Conservation (phyloP, 2,329 filamentous ascomycete species). For the Sarocladiaceae sp. region DNA sequence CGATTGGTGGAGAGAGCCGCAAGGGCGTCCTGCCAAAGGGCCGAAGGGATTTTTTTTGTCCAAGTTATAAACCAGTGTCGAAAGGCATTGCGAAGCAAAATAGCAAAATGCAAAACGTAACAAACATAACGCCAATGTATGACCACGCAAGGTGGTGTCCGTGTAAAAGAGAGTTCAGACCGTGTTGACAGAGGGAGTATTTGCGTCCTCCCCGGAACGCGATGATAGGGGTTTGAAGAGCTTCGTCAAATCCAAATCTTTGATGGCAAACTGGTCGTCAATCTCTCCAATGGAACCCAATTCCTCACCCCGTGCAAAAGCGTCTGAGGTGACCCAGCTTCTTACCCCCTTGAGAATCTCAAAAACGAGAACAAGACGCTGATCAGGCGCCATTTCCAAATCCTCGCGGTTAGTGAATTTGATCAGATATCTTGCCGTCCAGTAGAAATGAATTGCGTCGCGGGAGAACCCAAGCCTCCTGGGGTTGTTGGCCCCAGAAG, state of each 20-base stretch:
- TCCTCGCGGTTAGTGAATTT: constrained; percentile 49
- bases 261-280: constrained; percentile 58
- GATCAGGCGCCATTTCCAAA: constrained; percentile 50
- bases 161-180: constrained; percentile 21
- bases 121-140: constrained; percentile 6
- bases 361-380: constrained; percentile 55
- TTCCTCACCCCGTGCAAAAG: constrained; percentile 58
- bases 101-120: constrained; percentile 3
- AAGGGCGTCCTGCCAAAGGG: neutral
- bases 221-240: constrained; percentile 56
- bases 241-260: constrained; percentile 63
- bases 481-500: constrained; percentile 39
- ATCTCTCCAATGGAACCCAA: constrained; percentile 63
- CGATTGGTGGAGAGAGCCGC: neutral
- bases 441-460: constrained; percentile 68
- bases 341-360: constrained; percentile 54
- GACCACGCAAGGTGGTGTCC: constrained; percentile 12
- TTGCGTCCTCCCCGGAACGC: constrained; percentile 35
- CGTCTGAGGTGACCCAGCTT: constrained; percentile 56
- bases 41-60: constrained; percentile 5
- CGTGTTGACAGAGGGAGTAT: constrained; percentile 35
- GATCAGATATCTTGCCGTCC: constrained; percentile 60
- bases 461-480: constrained; percentile 63
- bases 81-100: constrained; percentile 1
- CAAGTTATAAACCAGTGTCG: constrained; percentile 4